phyloP scores from a whole-genome alignment of 2,329 filamentous ascomycete species.

The Gnomoniopsis sp. region DNA sequence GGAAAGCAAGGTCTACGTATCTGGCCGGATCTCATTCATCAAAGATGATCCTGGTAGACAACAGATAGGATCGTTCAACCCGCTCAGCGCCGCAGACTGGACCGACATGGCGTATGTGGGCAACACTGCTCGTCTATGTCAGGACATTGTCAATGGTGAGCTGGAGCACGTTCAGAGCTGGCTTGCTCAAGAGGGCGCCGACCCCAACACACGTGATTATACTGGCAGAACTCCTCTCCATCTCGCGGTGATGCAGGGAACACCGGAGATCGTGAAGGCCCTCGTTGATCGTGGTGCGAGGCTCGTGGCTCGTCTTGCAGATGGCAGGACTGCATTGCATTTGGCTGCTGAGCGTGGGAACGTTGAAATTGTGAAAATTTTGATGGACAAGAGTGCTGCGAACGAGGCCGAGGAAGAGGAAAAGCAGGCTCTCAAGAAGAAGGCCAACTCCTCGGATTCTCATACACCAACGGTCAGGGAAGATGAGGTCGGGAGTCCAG shows the following conservation, averaged over 20 bases:
- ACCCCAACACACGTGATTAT: slow-evolving; percentile 72
- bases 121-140: slow-evolving; percentile 72
- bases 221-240: slow-evolving; percentile 78
- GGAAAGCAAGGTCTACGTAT: slow-evolving; percentile 73
- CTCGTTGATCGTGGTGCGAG: slow-evolving; percentile 71
- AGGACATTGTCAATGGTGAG: slow-evolving; percentile 76
- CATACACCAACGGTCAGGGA: slow-evolving; percentile 25
- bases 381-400: slow-evolving; percentile 69
- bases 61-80: slow-evolving; percentile 69
- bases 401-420: slow-evolving; percentile 69
- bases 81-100: slow-evolving; percentile 79
- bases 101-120: slow-evolving; percentile 89
- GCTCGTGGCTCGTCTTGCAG: slow-evolving; percentile 70
- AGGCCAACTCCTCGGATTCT: slow-evolving; percentile 23
- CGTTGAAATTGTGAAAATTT: slow-evolving; percentile 63
- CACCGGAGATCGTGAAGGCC: slow-evolving; percentile 64
- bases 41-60: slow-evolving; percentile 81
- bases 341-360: slow-evolving; percentile 70
- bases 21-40: slow-evolving; percentile 69
- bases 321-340: slow-evolving; percentile 80
- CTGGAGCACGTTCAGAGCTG: slow-evolving; percentile 68
- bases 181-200: slow-evolving; percentile 62
- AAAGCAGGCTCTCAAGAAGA: slow-evolving; percentile 48
- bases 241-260: slow-evolving; percentile 67
- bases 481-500: slow-evolving; percentile 31